phyloP scores from a whole-genome alignment of 768 basidiomycete genomes.

The Kwoniella bestiolae region DNA sequence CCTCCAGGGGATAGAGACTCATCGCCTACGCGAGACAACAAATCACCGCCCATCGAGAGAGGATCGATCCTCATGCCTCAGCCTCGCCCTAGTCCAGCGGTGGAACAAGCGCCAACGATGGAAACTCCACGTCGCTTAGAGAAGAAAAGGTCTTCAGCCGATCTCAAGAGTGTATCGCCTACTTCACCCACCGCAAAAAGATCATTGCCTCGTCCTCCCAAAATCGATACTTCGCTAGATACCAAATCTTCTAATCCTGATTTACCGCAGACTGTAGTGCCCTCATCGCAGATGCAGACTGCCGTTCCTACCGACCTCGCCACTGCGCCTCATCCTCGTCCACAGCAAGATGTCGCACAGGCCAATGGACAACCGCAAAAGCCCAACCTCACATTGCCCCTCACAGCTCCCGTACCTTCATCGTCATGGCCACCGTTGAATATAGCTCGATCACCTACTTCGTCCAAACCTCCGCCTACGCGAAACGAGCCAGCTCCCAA shows the following conservation, averaged over 20 bases:
- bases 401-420: conserved; percentile 20
- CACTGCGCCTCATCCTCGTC: conserved; percentile 8
- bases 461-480: not conserved
- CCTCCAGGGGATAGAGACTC: conserved; percentile 15
- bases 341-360: not conserved
- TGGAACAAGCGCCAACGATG: conserved; percentile 17
- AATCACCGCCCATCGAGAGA: conserved; percentile 18
- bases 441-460: conserved; percentile 11
- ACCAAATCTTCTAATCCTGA: conserved; percentile 5
- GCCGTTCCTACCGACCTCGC: conserved; percentile 3
- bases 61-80: conserved; percentile 30
- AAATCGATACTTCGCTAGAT: not conserved
- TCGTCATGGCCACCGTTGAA: conserved; percentile 26
- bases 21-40: not conserved
- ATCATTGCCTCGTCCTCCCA: conserved; percentile 46
- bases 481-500: conserved; percentile 1
- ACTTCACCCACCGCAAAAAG: conserved; percentile 34
- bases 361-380: not conserved
- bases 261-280: not conserved
- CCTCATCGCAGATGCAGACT: conserved; percentile 14
- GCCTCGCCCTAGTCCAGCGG: conserved; percentile 22
- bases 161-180: conserved; percentile 29
- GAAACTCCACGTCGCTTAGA: conserved; percentile 28
- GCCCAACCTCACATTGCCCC: conserved; percentile 10
- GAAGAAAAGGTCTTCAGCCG: conserved; percentile 31